These are phyloP conservation scores for Serendipita indica DNA, from an alignment of 768 basidiomycete genomes.

Conservation along the genomic window DNA sequence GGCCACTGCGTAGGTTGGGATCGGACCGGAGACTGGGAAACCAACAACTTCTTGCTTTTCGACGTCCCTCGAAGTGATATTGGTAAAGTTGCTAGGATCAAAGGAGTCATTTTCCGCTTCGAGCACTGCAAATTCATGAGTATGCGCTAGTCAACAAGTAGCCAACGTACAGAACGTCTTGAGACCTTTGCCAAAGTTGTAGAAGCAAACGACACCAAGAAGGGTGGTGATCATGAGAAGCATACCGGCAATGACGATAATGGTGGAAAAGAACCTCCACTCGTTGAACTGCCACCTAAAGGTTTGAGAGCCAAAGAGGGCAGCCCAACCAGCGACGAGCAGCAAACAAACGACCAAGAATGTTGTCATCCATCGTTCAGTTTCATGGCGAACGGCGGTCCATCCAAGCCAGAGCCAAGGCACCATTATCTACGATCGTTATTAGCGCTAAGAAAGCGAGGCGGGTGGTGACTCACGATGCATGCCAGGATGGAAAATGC, in stretches of 20 bases:
- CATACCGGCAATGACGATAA: slow-evolving; percentile 41
- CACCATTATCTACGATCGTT: slow-evolving; percentile 36
- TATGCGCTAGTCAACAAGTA: slow-evolving; percentile 28
- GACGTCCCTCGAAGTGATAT: slow-evolving; percentile 9
- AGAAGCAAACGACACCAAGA: slow-evolving; percentile 49
- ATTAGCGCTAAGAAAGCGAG: neutral
- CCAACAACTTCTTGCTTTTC: slow-evolving; percentile 34
- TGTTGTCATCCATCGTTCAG: slow-evolving; percentile 38
- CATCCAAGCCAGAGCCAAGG: slow-evolving; percentile 64
- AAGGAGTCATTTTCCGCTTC: slow-evolving; percentile 26
- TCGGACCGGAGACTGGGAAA: slow-evolving; percentile 40
- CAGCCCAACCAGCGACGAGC: slow-evolving; percentile 53
- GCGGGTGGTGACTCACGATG: slow-evolving; percentile 31
- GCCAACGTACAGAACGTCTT: slow-evolving; percentile 41
- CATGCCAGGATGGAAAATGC: slow-evolving; percentile 40
- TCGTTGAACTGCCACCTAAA: slow-evolving; percentile 65
- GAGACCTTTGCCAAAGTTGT: slow-evolving; percentile 69
- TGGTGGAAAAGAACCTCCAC: slow-evolving; percentile 61
- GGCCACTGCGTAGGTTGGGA: slow-evolving; percentile 39
- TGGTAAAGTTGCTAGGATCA: slow-evolving; percentile 12
- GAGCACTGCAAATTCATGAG: slow-evolving; percentile 24
- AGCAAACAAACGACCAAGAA: slow-evolving; percentile 47
- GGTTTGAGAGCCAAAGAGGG: slow-evolving; percentile 56
- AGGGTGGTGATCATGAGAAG: slow-evolving; percentile 41
- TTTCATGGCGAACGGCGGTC: slow-evolving; percentile 58